These are phyloP conservation scores for Mrakia frigida DNA, from an alignment of 768 basidiomycete genomes.

Conservation along the genomic window DNA sequence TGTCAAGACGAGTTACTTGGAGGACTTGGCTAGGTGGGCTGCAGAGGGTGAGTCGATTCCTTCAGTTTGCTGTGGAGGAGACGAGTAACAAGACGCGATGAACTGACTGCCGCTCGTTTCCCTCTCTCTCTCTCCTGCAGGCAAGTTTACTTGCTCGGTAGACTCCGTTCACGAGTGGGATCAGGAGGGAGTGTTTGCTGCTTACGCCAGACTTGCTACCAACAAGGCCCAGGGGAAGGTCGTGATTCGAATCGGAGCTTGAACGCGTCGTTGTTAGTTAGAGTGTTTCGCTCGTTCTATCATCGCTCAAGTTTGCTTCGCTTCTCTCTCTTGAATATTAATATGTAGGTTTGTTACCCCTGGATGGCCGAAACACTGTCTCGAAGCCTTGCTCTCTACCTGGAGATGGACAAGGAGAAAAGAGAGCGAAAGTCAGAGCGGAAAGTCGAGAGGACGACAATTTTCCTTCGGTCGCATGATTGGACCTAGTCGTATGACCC, in stretches of 20 bases:
- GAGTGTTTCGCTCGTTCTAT: no score
- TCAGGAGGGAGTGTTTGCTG: slow-evolving; percentile 5
- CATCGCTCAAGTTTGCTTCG: no score
- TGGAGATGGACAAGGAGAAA: no score
- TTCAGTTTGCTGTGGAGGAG: not conserved
- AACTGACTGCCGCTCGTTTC: not conserved
- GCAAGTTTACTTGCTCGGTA: slow-evolving; percentile 19
- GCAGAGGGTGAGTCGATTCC: slow-evolving; percentile 12
- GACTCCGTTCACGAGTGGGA: slow-evolving; percentile 22
- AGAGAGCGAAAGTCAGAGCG: no score
- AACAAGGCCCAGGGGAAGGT: slow-evolving; percentile 26
- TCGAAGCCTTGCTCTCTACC: no score
- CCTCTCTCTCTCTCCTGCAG: not conserved
- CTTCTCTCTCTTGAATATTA: no score
- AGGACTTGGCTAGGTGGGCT: slow-evolving; percentile 3
- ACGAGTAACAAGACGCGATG: not conserved
- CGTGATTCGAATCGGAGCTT: slow-evolving; percentile 16
- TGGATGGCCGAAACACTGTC: no score
- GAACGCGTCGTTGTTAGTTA: no score
- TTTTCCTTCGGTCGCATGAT: no score
- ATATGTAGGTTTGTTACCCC: no score
- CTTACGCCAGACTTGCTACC: slow-evolving; percentile 17
- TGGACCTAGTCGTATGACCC: no score
- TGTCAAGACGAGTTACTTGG: not conserved
- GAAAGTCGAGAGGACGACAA: no score